Conservation (phyloP, 2,329 filamentous ascomycete genomes). For the Thielaviopsis populi region DNA sequence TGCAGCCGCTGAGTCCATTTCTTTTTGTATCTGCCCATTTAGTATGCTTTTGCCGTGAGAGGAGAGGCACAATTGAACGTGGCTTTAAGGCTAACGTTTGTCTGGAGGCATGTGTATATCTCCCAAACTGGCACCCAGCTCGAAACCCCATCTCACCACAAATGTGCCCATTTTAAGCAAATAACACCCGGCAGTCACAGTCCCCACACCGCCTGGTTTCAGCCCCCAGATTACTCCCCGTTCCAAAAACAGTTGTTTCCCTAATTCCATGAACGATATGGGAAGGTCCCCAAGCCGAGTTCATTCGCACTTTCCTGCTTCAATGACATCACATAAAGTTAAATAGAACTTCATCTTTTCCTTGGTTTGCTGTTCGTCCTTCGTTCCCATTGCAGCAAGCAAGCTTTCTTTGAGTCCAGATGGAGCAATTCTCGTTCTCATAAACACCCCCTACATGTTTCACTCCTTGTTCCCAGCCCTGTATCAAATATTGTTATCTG, state of each 20-base stretch:
- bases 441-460: not conserved
- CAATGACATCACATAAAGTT: not conserved
- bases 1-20: not conserved
- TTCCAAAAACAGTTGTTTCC: not conserved
- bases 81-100: not conserved
- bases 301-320: not conserved
- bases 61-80: not conserved
- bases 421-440: too few relatives aligned
- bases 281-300: not conserved
- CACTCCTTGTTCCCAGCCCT: not conserved
- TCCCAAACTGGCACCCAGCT: not conserved
- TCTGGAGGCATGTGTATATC: not conserved
- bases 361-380: too few relatives aligned
- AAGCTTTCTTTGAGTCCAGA: too few relatives aligned
- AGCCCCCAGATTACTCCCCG: not conserved
- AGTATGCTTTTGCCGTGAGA: not conserved
- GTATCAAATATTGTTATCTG: not conserved
- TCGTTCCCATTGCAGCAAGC: too few relatives aligned
- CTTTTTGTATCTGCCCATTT: not conserved
- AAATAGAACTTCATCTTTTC: too few relatives aligned
- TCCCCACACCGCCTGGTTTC: not conserved
- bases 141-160: not conserved
- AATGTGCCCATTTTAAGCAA: constrained; percentile 1
- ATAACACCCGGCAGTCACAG: not conserved
- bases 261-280: not conserved